A percentile compares a stretch with the other conserved stretches of the same genome.
Conservation (phyloP, 2,329 filamentous ascomycete species). For the Alternaria sp. region DNA sequence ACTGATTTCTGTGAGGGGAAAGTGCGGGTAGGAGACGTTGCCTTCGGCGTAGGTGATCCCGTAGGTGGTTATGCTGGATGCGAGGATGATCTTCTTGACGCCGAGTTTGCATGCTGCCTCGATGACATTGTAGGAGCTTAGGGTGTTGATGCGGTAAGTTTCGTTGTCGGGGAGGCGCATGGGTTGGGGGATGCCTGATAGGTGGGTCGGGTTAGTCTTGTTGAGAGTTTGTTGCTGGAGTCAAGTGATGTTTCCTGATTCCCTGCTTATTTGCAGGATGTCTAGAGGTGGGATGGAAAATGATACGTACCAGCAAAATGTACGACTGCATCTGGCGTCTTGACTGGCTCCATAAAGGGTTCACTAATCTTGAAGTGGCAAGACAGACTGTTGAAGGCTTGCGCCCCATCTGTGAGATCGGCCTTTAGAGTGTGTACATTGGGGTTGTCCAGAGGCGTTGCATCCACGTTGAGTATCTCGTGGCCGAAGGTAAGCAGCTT, state of each 20-base stretch:
- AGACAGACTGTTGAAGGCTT: constrained; percentile 62
- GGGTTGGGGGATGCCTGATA: constrained; percentile 55
- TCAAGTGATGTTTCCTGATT: background rate
- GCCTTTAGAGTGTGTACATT: constrained; percentile 60
- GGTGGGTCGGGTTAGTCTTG: background rate
- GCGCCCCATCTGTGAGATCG: constrained; percentile 62
- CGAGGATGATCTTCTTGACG: constrained; percentile 66
- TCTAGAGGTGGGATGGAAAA: background rate
- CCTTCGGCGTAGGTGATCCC: constrained; percentile 65
- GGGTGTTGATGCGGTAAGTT: constrained; percentile 55
- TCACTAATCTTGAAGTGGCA: constrained; percentile 61
- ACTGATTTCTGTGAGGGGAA: constrained; percentile 65
- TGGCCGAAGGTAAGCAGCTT: constrained; percentile 58
- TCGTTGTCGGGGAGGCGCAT: constrained; percentile 67
- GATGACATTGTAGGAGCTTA: constrained; percentile 62
- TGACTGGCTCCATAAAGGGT: constrained; percentile 42
- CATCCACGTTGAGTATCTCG: constrained; percentile 63
- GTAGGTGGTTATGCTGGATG: constrained; percentile 64
- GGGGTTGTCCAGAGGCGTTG: constrained; percentile 53
- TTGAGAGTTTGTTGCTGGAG: background rate
- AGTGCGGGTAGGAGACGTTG: constrained; percentile 60
- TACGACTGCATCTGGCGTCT: constrained; percentile 64
- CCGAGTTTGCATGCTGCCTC: constrained; percentile 67
- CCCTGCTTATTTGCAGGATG: background rate
- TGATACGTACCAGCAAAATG: constrained; percentile 60